A percentile compares a stretch with the other conserved stretches of the same genome.
Conservation (phyloP, 805 yeast species). For the Lipomyces yamadae region DNA sequence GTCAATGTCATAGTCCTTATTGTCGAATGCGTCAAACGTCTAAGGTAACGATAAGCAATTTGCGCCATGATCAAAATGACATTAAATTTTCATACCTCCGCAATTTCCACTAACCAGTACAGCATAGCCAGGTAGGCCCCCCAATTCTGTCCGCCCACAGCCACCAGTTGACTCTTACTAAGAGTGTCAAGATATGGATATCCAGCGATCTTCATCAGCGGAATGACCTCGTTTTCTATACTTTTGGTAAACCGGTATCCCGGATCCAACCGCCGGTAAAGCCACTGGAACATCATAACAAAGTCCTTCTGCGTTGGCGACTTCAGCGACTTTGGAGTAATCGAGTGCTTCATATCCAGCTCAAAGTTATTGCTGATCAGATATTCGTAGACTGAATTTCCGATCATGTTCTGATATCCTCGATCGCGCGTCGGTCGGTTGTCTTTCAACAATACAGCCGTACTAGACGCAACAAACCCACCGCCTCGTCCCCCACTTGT, state of each 20-base stretch:
- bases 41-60: conserved; percentile 12
- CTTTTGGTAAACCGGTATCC: conserved; percentile 69
- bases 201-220: conserved; percentile 63
- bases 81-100: conserved; percentile 24
- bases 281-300: conserved; percentile 74
- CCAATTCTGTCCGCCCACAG: conserved; percentile 89
- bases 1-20: conserved; percentile 44
- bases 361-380: conserved; percentile 69
- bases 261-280: conserved; percentile 79
- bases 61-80: not conserved
- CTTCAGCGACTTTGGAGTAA: conserved; percentile 65
- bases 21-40: conserved; percentile 51
- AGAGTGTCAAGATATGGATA: conserved; percentile 84
- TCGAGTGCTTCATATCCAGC: conserved; percentile 70
- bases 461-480: conserved; percentile 30
- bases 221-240: conserved; percentile 76
- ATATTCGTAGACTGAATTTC: conserved; percentile 68
- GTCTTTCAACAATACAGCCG: conserved; percentile 49
- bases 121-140: conserved; percentile 79
- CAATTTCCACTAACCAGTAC: conserved; percentile 76
- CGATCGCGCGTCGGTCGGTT: conserved; percentile 80
- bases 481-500: conserved; percentile 15
- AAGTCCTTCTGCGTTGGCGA: conserved; percentile 90
- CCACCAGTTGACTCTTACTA: conserved; percentile 82
- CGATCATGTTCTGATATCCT: conserved; percentile 55